phyloP scores from a whole-genome alignment of 2,329 filamentous ascomycete species.

The Hymenotorrendiella dingleyae region DNA sequence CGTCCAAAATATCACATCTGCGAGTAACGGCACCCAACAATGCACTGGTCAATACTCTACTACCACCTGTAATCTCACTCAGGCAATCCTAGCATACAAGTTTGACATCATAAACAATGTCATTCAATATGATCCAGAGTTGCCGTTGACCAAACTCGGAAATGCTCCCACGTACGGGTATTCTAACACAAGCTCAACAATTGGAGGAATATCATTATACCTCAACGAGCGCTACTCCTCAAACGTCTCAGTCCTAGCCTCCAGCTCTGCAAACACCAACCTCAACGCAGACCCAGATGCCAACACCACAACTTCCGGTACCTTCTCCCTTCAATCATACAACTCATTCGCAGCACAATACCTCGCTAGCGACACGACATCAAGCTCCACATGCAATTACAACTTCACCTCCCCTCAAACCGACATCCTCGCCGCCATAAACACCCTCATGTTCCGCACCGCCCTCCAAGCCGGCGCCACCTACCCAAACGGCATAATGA shows the following conservation, averaged over 20 bases:
- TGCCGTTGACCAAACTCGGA: background rate
- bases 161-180: background rate
- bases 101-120: background rate
- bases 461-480: slow-evolving; percentile 4
- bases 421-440: slow-evolving; percentile 9
- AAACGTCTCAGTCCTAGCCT: background rate
- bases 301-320: no score
- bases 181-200: background rate
- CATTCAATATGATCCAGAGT: background rate
- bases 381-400: background rate
- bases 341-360: background rate
- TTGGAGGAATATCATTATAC: background rate
- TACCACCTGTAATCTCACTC: background rate
- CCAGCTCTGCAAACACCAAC: no score
- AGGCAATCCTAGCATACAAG: background rate
- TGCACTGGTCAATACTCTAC: background rate
- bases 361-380: background rate
- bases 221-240: background rate
- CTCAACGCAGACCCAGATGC: no score
- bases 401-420: slow-evolving; percentile 11
- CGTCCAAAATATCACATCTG: background rate
- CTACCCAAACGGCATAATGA: background rate
- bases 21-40: background rate
- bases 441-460: slow-evolving; percentile 8
- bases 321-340: background rate